A percentile compares a stretch with the other conserved stretches of the same genome.
phyloP scores from a whole-genome alignment of 345 rosid species.

The Reutealis trisperma region DNA sequence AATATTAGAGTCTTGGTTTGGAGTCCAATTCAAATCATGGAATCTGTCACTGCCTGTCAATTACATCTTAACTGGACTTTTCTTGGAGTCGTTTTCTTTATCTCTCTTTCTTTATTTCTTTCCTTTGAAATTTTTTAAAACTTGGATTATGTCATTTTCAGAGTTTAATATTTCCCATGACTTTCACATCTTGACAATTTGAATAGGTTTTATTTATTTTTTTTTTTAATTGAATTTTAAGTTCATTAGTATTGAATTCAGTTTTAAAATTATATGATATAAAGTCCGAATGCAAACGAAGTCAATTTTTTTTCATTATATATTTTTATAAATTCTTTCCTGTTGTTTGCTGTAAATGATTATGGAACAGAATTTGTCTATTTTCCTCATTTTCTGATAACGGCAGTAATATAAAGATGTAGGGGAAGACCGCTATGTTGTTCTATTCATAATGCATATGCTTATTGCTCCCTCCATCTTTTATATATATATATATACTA shows the following conservation, averaged over 20 bases:
- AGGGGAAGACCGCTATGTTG: not conserved
- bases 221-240: too few species aligned
- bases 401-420: not conserved
- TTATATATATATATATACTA: too few species aligned
- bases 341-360: not conserved
- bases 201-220: not conserved
- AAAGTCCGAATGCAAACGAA: too few species aligned
- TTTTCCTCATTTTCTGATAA: not conserved
- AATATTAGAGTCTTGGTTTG: not conserved
- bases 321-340: not conserved
- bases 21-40: not conserved
- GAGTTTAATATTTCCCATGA: not conserved
- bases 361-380: not conserved
- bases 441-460: not conserved
- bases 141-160: not conserved
- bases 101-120: too few species aligned
- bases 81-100: not conserved
- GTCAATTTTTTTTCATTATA: too few species aligned
- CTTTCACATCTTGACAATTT: not conserved
- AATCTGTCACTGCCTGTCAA: not conserved
- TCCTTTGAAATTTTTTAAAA: too few species aligned
- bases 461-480: not conserved
- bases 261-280: too few species aligned
- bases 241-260: too few species aligned
- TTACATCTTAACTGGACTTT: not conserved